Base-by-base conservation (phyloP, 2,329 filamentous ascomycete species). In the Cordyceps pruinosa region DNA sequence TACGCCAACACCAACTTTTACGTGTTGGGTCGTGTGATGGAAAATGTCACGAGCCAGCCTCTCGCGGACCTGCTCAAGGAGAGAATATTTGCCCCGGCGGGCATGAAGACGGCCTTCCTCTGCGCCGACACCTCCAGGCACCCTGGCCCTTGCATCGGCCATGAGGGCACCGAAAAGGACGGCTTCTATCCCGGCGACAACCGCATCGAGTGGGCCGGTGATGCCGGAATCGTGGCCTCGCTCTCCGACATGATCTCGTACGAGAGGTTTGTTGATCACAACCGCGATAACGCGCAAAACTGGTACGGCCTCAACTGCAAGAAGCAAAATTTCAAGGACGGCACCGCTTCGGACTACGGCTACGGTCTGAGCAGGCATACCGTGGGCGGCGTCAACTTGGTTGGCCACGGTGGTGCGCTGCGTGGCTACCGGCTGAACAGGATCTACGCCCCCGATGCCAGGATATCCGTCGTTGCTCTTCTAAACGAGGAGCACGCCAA, bases 201-300 rank as follows among this genome's bases (percentile, higher is more conserved):
- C 54, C 66, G 66, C 0, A 76, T 77, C 48, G 72, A 77, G 58
- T 77, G 75, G 75, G 68, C 73, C 19, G 75, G 73, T 3, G 75
- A 77, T 64, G 75, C 75, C 6, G 75, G 75, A 8, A 63, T 76
- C 13, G 72, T 71, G 4, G 74, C 73, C 49, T 72, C 73, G 6
- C 68, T 77, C 3, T 62, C 65, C n/a, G 75, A 77, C 60, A 76
- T 77, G 75, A 68, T 76, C 50, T 72, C 72, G 1, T 77, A 75
- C 57, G 75, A 77, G 60, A 66, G 70, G 59, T 72, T 69, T 60
- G 60, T 77, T 15, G 66, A 76, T 52, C 60, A 57, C 34, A 64
- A 64, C 4, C 65, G 62, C 46, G 59, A 62, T 7, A 70, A 74
- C 35, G 44, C 58, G 5, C 23, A 68, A 5, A 72, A 69, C 59